phyloP scores from a whole-genome alignment of 78 protist genomes.

The Speleostelium caveatum region DNA sequence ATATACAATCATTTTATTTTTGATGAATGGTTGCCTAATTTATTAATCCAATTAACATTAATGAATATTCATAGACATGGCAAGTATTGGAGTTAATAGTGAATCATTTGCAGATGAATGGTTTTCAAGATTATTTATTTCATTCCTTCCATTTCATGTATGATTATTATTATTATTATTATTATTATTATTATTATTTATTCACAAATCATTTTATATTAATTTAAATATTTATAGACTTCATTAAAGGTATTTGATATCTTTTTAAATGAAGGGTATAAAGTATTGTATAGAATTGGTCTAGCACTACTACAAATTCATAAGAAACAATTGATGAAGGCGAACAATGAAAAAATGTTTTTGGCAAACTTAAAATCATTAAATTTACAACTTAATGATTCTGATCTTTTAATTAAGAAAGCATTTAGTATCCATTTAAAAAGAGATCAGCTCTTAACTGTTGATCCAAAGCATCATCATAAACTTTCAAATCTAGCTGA shows the following conservation, averaged over 20 bases:
- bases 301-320: conserved; percentile 33
- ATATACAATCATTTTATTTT: background rate
- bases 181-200: too few relatives aligned
- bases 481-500: conserved; percentile 31
- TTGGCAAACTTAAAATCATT: conserved; percentile 1
- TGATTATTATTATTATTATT: background rate
- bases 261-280: conserved; percentile 53
- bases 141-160: conserved; percentile 42
- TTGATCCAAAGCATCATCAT: conserved; percentile 20
- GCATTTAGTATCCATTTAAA: conserved; percentile 46
- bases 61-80: conserved; percentile 36
- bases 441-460: conserved; percentile 15
- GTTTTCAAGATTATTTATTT: conserved; percentile 67
- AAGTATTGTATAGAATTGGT: conserved; percentile 57
- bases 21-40: background rate
- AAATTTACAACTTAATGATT: conserved; percentile 25
- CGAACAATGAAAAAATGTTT: conserved; percentile 7
- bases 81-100: conserved; percentile 31
- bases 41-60: background rate
- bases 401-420: conserved; percentile 27
- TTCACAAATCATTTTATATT: background rate
- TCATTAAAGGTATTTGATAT: conserved; percentile 50
- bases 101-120: conserved; percentile 43
- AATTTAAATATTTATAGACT: conserved; percentile 3
- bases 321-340: conserved; percentile 18